Percentiles rank a stretch among this genome's conserved stretches.
phyloP scores from a whole-genome alignment of 2,329 filamentous ascomycete genomes.

The Elsinoe necatrix region DNA sequence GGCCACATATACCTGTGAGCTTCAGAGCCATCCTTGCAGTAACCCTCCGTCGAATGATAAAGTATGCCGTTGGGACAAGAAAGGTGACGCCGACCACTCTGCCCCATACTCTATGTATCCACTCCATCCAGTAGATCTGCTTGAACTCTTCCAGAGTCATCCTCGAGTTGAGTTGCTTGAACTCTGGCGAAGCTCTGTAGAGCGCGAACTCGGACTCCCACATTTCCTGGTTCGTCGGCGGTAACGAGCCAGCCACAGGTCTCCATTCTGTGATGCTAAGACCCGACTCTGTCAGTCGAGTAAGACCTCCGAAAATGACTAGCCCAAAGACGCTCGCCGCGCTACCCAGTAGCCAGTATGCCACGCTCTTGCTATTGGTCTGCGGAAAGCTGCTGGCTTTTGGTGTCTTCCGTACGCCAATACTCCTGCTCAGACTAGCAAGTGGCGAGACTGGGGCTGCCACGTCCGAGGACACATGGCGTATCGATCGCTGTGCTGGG shows the following conservation, averaged over 20 bases:
- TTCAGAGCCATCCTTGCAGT: slow-evolving; percentile 67
- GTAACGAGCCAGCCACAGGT: slow-evolving; percentile 85
- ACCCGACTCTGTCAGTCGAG: slow-evolving; percentile 87
- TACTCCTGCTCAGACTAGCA: slow-evolving; percentile 25
- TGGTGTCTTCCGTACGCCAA: slow-evolving; percentile 19
- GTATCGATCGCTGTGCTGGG: slow-evolving; percentile 19
- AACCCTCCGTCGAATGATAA: slow-evolving; percentile 71
- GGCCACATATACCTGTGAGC: slow-evolving; percentile 70
- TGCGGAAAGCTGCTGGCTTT: slow-evolving; percentile 43
- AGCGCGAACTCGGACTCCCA: slow-evolving; percentile 93
- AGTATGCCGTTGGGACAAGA: slow-evolving; percentile 79
- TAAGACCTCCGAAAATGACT: slow-evolving; percentile 89
- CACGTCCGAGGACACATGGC: slow-evolving; percentile 20
- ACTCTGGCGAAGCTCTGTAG: slow-evolving; percentile 89
- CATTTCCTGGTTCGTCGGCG: slow-evolving; percentile 66
- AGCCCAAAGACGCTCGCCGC: slow-evolving; percentile 94
- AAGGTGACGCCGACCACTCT: slow-evolving; percentile 85
- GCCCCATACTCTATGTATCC: slow-evolving; percentile 91
- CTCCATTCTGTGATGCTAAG: slow-evolving; percentile 98
- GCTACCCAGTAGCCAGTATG: slow-evolving; percentile 86
- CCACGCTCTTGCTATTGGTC: slow-evolving; percentile 66
- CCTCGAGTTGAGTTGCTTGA: slow-evolving; percentile 79
- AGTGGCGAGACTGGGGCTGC: slow-evolving; percentile 25
- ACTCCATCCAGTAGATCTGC: slow-evolving; percentile 99
- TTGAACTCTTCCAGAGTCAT: slow-evolving; percentile 95